Conservation (phyloP, 2,329 filamentous ascomycete species). For the Fusarium torulosum region DNA sequence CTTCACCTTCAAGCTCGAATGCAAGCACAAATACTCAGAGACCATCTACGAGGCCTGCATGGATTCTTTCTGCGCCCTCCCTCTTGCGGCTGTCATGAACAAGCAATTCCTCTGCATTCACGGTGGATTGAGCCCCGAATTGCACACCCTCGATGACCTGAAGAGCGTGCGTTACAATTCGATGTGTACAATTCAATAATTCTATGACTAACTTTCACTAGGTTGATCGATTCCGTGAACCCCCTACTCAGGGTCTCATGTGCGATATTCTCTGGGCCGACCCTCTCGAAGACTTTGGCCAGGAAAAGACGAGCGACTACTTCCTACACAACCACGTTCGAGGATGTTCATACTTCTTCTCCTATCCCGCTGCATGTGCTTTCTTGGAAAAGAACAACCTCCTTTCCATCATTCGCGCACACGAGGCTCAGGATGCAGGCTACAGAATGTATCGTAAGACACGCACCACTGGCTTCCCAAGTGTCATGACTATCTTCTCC, state of each 20-base stretch:
- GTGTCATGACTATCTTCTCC: conserved; percentile 99
- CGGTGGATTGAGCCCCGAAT: conserved; percentile 92
- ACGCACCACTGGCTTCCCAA: conserved; percentile 95
- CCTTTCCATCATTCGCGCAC: conserved; percentile 94
- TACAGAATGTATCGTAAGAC: conserved; percentile 99
- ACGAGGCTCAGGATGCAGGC: conserved; percentile 98
- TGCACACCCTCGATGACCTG: conserved; percentile 95
- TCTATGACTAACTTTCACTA: conserved; percentile 54
- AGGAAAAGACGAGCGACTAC: conserved; percentile 98
- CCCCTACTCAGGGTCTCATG: conserved; percentile 97
- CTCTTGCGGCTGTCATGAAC: conserved; percentile 98
- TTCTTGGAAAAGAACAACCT: conserved; percentile 99
- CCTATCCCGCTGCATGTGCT: conserved; percentile 94
- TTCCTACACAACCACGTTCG: conserved; percentile 98
- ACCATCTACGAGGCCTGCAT: conserved; percentile 96
- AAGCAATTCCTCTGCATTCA: conserved; percentile 99
- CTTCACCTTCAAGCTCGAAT: conserved; percentile 99
- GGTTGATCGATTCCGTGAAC: conserved; percentile 98
- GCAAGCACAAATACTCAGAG: conserved; percentile 99
- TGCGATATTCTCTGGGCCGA: conserved; percentile 99
- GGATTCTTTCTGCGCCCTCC: conserved; percentile 95
- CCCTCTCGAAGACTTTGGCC: conserved; percentile 96
- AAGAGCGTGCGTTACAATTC: conserved; percentile 74
- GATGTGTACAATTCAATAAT: not conserved
- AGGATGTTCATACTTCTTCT: conserved; percentile 99